Percentiles rank a stretch among this genome's conserved stretches.
These are phyloP conservation scores for Massariosphaeria phaeospora DNA, from an alignment of 495 filamentous ascomycete genomes.

Conservation along the genomic window DNA sequence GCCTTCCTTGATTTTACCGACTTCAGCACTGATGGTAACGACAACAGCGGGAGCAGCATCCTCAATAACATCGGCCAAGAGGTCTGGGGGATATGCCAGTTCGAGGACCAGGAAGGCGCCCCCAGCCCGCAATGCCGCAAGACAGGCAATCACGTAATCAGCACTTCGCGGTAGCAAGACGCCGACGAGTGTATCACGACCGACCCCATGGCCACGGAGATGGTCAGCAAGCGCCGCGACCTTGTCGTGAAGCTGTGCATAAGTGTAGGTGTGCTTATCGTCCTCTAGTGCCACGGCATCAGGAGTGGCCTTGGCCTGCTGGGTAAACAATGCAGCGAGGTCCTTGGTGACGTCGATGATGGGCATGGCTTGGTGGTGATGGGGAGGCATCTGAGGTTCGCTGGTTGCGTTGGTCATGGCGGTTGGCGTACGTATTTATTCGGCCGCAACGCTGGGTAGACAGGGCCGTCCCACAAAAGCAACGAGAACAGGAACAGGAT, in stretches of 20 bases:
- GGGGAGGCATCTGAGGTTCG: background rate
- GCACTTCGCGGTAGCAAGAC: conserved; percentile 62
- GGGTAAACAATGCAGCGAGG: conserved; percentile 54
- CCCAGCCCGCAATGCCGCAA: conserved; percentile 61
- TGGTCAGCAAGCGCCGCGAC: conserved; percentile 51
- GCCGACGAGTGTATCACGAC: conserved; percentile 58
- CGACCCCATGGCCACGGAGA: conserved; percentile 55
- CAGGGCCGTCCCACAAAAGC: background rate
- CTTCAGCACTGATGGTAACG: conserved; percentile 53
- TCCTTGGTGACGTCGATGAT: conserved; percentile 60
- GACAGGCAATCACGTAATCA: conserved; percentile 64
- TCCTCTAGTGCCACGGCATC: conserved; percentile 60
- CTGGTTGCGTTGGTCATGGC: background rate
- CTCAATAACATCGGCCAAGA: conserved; percentile 61
- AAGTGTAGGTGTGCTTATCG: conserved; percentile 52
- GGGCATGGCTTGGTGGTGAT: conserved; percentile 43
- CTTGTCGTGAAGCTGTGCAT: conserved; percentile 55
- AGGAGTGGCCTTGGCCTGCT: conserved; percentile 56
- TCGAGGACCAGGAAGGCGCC: conserved; percentile 68
- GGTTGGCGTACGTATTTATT: background rate
- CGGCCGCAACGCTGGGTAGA: background rate
- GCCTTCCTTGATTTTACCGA: conserved; percentile 51
- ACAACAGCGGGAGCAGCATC: conserved; percentile 60
- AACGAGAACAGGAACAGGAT: background rate
- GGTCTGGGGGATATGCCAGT: conserved; percentile 60